Base-by-base conservation (phyloP, 2,329 filamentous ascomycete genomes). In the Didymella keratinophila region DNA sequence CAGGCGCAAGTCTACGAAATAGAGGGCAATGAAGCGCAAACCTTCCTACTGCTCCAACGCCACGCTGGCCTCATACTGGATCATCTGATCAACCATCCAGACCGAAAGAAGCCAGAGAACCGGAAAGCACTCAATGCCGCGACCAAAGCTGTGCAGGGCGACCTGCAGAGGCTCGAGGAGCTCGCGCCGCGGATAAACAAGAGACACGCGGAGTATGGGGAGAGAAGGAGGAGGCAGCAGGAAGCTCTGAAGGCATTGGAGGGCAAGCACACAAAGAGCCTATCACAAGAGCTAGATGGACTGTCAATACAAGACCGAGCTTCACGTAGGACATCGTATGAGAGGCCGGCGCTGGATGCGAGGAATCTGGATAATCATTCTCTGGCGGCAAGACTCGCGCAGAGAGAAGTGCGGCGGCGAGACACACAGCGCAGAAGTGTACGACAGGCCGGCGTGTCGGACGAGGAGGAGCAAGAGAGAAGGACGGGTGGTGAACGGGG, bases 11-110 rank as follows among this genome's bases (percentile, higher is more conserved):
- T 94, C 68, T 97, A 97, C 73, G 85, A 95, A 70, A 85, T 86
- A 41, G 94, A 98, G 77, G 89, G 89, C 70, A 93, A 97, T 77
- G 87, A 92, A 64, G 87, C 93, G 68, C 90, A 95, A 72, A 91
- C 94, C 4, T 99, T 96, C 76, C 85, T 97, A 53, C 87, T 98
- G 58, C 86, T 96, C n/a, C 92, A 95, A 74, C 88, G 95, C 67
- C 93, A 96, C 78, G 92, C 92, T 10, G 84, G 89, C 52, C 87
- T 99, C n/a, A 86, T 97, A 23, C 81, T 97, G 27, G 86, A 92
- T 7, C 84, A 89, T 52, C 82, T 99, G 9, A 83, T 86, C 0
- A 84, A 81, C 1, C 95, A 98, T 68, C 93, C 94, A 1, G 87
- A 95, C 55, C 86, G 86, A 44, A 89, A 86, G 66, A 84, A 87